These are phyloP conservation scores for Coemansia asiatica DNA, from an alignment of 192 early-diverging fungal species.

Conservation along the genomic window DNA sequence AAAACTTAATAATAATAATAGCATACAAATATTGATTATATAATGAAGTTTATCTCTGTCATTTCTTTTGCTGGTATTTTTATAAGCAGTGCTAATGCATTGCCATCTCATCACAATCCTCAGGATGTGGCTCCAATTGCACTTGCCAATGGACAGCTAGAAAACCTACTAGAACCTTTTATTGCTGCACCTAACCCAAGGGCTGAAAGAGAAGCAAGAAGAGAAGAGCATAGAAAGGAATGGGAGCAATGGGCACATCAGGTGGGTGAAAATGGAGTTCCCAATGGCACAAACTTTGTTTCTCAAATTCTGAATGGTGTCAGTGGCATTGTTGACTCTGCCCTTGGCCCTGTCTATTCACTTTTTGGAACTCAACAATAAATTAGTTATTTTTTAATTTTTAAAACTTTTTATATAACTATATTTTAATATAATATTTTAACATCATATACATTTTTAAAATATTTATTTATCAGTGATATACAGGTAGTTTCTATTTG, in stretches of 20 bases:
- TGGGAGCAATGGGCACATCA: conserved; percentile 50
- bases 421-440: neutral
- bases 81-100: conserved; percentile 18
- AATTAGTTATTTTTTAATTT: neutral
- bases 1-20: neutral
- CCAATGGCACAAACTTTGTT: conserved; percentile 50
- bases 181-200: conserved; percentile 4
- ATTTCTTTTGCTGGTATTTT: conserved; percentile 17
- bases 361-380: conserved; percentile 23
- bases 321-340: conserved; percentile 53
- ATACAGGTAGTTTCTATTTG: no score
- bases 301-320: conserved; percentile 41
- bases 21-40: neutral
- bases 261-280: conserved; percentile 34
- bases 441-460: neutral
- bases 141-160: conserved; percentile 14
- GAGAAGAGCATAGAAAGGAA: conserved; percentile 46
- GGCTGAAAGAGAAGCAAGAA: conserved; percentile 37
- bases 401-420: neutral
- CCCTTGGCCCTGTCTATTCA: conserved; percentile 50
- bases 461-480: conserved; percentile 4
- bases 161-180: neutral
- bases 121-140: conserved; percentile 22
- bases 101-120: conserved; percentile 22
- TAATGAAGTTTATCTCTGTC: conserved; percentile 31